Conservation (phyloP, 1,284 basidiomycete species). For the Ganoderma sinense region DNA sequence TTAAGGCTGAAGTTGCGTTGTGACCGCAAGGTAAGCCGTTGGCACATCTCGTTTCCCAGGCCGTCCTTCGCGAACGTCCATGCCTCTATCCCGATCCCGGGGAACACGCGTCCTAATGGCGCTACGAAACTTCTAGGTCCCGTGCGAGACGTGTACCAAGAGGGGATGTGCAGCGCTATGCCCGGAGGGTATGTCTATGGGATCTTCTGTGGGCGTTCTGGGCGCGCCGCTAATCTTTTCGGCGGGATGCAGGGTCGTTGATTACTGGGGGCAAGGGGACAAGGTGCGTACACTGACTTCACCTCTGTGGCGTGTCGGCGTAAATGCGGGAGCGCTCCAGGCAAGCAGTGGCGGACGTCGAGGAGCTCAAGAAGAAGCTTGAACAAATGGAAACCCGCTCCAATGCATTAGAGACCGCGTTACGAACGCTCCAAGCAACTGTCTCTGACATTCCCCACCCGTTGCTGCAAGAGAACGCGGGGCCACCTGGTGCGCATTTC, state of each 20-base stretch:
- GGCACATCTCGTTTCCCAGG: constrained; percentile 1
- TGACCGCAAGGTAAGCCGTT: constrained; percentile 64
- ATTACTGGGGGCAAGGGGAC: constrained; percentile 60
- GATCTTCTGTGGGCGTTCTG: background rate
- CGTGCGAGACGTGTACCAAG: constrained; percentile 75
- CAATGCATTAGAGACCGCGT: constrained; percentile 63
- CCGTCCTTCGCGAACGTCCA: constrained; percentile 1
- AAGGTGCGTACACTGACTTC: constrained; percentile 32
- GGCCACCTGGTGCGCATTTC: background rate
- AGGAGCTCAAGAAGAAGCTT: constrained; percentile 71
- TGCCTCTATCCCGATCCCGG: background rate
- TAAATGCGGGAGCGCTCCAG: constrained; percentile 37
- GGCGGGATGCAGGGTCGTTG: constrained; percentile 52
- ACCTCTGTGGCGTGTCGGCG: background rate
- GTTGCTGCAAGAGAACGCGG: constrained; percentile 43
- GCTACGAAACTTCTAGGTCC: constrained; percentile 50
- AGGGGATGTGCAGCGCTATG: constrained; percentile 76
- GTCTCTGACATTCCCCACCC: constrained; percentile 56
- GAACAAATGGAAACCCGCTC: constrained; percentile 61
- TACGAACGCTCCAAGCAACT: constrained; percentile 55
- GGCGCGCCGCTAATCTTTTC: background rate
- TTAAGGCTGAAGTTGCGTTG: constrained; percentile 73
- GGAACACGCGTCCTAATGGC: background rate
- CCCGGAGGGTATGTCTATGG: constrained; percentile 60
- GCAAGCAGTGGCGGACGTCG: constrained; percentile 67